phyloP scores from a whole-genome alignment of 129 eudicot species.

The Tagetes patula region DNA sequence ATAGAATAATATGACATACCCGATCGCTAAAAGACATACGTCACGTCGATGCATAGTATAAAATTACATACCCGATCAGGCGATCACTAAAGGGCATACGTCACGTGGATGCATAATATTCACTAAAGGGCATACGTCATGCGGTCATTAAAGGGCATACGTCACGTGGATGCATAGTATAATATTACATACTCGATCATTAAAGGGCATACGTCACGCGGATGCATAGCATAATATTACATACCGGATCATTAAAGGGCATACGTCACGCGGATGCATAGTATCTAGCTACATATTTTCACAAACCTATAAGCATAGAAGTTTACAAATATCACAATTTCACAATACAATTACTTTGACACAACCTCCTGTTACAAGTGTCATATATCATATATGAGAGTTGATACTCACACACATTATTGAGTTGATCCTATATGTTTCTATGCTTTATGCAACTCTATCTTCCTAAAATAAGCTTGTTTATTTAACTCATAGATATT shows the following conservation, averaged over 20 bases:
- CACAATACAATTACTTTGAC: too few relatives aligned
- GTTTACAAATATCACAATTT: too few relatives aligned
- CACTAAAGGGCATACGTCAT: background rate
- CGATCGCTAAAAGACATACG: background rate
- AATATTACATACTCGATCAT: background rate
- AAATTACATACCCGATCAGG: background rate
- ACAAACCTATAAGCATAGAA: background rate
- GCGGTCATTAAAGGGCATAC: background rate
- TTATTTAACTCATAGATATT: background rate
- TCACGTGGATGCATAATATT: background rate
- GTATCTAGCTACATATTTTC: background rate
- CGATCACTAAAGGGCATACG: slow-evolving; percentile 3
- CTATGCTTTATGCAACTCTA: background rate
- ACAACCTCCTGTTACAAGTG: too few relatives aligned
- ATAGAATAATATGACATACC: background rate
- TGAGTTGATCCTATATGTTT: background rate
- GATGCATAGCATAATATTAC: background rate
- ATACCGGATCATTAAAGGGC: background rate
- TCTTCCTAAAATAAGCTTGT: background rate
- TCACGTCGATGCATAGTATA: background rate
- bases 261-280: background rate
- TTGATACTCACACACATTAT: too few relatives aligned
- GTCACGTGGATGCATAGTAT: background rate
- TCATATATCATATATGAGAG: too few relatives aligned
- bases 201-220: background rate